Conservation (phyloP, 78 protist genomes). For the Speleostelium caveatum region DNA sequence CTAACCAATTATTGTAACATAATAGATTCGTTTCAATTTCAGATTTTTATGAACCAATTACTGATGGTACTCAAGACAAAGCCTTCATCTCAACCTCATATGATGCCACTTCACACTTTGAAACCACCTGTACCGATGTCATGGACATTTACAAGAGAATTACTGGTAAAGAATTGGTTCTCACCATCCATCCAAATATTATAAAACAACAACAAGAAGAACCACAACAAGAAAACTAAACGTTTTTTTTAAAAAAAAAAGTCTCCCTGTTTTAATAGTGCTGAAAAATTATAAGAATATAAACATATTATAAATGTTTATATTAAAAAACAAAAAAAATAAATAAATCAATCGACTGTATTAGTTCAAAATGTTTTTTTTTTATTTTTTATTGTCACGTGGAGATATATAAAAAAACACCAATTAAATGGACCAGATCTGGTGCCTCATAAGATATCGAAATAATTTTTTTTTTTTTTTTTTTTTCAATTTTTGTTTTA, state of each 20-base stretch:
- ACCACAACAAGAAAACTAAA: background rate
- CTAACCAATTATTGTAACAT: too few species aligned
- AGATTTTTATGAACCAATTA: constrained; percentile 85
- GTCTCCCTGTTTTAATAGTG: background rate
- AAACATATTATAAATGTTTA: background rate
- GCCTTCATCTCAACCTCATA: constrained; percentile 88
- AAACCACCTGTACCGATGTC: constrained; percentile 90
- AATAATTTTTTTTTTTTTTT: background rate
- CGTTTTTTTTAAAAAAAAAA: background rate
- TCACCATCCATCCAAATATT: constrained; percentile 56
- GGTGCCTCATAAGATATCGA: too few species aligned
- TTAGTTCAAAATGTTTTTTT: too few species aligned
- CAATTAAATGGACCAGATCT: background rate
- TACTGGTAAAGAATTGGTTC: constrained; percentile 85
- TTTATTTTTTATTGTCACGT: background rate
- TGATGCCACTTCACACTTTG: constrained; percentile 96
- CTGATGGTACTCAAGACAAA: constrained; percentile 85
- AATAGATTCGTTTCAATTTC: constrained; percentile 68
- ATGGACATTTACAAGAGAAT: constrained; percentile 82
- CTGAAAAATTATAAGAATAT: background rate
- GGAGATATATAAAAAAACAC: background rate
- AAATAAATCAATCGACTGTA: too few species aligned
- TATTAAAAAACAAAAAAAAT: background rate
- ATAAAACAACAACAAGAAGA: constrained; percentile 49
- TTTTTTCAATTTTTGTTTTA: constrained; percentile 3